phyloP scores from a whole-genome alignment of 345 rosid species.

The Ailanthus altissimus region DNA sequence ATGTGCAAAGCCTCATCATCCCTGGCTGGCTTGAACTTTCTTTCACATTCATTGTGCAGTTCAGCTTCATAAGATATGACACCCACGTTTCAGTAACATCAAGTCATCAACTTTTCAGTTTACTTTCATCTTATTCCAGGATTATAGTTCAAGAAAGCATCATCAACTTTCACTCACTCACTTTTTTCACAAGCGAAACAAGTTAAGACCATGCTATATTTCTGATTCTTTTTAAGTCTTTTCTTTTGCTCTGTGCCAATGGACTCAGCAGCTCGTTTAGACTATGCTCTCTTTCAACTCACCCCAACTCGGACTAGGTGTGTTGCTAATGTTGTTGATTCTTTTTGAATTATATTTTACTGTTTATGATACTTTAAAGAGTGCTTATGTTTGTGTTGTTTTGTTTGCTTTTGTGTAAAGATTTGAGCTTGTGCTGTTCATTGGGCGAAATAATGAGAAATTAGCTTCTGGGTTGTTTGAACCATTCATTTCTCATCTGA shows the following conservation, averaged over 20 bases:
- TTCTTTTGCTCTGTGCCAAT: constrained; percentile 30
- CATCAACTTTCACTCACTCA: not conserved
- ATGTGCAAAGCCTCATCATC: constrained; percentile 42
- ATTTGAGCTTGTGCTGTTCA: constrained; percentile 74
- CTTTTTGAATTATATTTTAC: not conserved
- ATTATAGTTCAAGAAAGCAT: not conserved
- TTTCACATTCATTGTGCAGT: constrained; percentile 4
- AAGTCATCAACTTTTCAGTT: not conserved
- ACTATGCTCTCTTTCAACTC: constrained; percentile 80
- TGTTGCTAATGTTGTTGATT: not conserved
- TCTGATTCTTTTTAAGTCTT: not conserved
- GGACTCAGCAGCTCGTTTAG: constrained; percentile 61
- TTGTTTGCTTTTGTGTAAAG: constrained; percentile 33
- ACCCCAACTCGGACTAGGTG: constrained; percentile 95
- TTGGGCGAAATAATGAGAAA: constrained; percentile 68
- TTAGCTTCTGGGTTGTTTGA: constrained; percentile 82
- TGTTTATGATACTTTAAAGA: not conserved
- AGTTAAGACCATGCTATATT: constrained; percentile 13
- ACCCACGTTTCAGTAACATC: not conserved
- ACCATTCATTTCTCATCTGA: constrained; percentile 75
- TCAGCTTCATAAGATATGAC: constrained; percentile 1
- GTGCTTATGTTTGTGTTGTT: not conserved
- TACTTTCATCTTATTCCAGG: not conserved
- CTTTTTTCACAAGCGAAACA: not conserved
- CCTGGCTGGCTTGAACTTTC: constrained; percentile 29